Evolutionary conservation across 768 basidiomycete genomes (phyloP), one percentile per base, ranked within the genome.

Genomic region (Cystofilobasidium bisporidii): DNA sequence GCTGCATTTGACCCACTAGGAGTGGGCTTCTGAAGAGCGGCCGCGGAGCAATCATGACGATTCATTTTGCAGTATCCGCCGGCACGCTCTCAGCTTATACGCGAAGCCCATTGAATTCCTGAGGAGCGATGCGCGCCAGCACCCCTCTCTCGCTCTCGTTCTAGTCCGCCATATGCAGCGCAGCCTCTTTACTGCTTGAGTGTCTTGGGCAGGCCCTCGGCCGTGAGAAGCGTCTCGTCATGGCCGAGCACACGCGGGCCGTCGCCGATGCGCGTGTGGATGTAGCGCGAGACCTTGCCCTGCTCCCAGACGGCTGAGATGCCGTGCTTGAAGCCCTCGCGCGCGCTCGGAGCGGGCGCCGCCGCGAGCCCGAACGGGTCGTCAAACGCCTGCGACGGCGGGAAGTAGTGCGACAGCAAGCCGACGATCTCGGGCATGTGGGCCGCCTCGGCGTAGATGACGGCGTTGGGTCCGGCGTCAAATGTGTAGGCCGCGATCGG

Each of bases 381-480:
- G 75, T 86, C 83, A 80, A 92, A 93, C 22, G 81, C 75, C 1
- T 83, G 81, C n/a, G 80, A 77, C 72, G 89, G 88, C 0, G 94
- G 93, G 84, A 99, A 99, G 79, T 88, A 97, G 66, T 81, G 79
- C 64, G 86, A 78, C 71, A 98, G 82, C 71, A 91, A 77, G 73
- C 84, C 80, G 56, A 91, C 80, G 72, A 99, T 87, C 77, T 86
- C 84, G 71, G 82, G 83, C 73, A 96, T 80, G 78, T 93, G n/a
- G n/a, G n/a, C 84, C 73, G 85, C 82, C 71, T 86, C 81, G 5
- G 91, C 84, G 78, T 98, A 99, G 74, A 99, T 91, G 76, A 99
- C 96, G 2, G 93, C 93, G 78, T 99, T 99, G 18, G 96, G 96
- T 38, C 96, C 96, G 0, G 96, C 96, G 74, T 99, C 96, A 75